phyloP scores from a whole-genome alignment of 1,284 basidiomycete species.

The Leccinum subspadiceum region DNA sequence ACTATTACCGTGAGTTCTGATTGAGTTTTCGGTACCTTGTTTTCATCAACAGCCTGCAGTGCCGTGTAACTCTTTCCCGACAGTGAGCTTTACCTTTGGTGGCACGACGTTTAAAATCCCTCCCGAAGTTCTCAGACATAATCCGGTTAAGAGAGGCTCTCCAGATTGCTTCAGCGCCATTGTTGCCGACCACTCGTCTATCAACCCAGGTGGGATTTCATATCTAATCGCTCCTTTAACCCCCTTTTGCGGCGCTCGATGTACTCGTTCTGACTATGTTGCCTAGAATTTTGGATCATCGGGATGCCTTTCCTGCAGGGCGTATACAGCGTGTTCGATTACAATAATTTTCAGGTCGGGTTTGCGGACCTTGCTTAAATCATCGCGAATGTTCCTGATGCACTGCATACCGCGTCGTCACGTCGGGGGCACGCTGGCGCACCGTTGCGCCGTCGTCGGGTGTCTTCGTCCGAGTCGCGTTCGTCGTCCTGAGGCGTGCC shows the following conservation, averaged over 20 bases:
- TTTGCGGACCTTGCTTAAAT: neutral
- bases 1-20: neutral
- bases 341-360: neutral
- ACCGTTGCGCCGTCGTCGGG: no score
- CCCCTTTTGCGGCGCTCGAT: neutral
- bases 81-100: neutral
- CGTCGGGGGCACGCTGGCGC: no score
- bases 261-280: neutral
- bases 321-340: neutral
- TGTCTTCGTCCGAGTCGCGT: no score
- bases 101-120: neutral
- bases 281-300: neutral
- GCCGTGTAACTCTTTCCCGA: neutral
- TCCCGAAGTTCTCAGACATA: neutral
- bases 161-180: neutral
- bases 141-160: neutral
- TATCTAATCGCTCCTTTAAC: neutral
- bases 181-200: neutral
- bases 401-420: no score
- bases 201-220: neutral
- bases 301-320: neutral
- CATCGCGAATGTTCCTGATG: neutral
- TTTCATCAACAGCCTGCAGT: neutral
- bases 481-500: no score
- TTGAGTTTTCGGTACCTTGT: neutral